phyloP scores from a whole-genome alignment of 2,329 filamentous ascomycete species.

The Cytospora paraplurivora region DNA sequence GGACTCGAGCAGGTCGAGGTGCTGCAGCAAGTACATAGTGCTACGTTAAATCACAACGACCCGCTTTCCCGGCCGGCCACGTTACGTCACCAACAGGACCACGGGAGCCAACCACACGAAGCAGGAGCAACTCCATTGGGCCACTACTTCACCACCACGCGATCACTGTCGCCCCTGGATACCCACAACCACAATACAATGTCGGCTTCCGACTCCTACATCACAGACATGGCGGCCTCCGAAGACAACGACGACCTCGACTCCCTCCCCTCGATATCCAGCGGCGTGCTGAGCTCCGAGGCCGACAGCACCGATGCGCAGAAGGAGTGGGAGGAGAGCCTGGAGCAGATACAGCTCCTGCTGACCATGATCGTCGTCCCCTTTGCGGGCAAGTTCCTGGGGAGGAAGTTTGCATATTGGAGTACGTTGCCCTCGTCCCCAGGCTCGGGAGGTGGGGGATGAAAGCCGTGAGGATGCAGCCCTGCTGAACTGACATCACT shows the following conservation, averaged over 20 bases:
- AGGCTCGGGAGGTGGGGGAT: neutral
- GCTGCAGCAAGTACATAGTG: neutral
- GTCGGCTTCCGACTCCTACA: conserved; percentile 50
- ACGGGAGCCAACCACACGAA: conserved; percentile 15
- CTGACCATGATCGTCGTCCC: conserved; percentile 94
- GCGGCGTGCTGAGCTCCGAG: conserved; percentile 53
- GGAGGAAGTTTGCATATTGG: conserved; percentile 94
- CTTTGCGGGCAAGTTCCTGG: conserved; percentile 92
- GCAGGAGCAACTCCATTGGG: conserved; percentile 5
- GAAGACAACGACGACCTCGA: conserved; percentile 59
- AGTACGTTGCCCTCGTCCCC: conserved; percentile 59
- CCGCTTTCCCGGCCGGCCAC: neutral
- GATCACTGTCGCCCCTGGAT: neutral
- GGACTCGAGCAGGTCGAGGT: neutral
- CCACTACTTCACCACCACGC: conserved; percentile 7
- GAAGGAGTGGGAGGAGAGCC: conserved; percentile 88
- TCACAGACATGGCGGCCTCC: conserved; percentile 48
- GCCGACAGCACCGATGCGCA: conserved; percentile 71
- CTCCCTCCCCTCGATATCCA: conserved; percentile 64
- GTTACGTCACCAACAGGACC: neutral
- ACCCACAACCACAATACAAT: conserved; percentile 14
- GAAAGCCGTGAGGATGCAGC: neutral
- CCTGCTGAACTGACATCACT: conserved; percentile 25
- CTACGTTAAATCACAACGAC: neutral
- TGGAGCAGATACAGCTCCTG: conserved; percentile 91